Conservation (phyloP, 2,329 filamentous ascomycete species). For the Chaetomium sp. region DNA sequence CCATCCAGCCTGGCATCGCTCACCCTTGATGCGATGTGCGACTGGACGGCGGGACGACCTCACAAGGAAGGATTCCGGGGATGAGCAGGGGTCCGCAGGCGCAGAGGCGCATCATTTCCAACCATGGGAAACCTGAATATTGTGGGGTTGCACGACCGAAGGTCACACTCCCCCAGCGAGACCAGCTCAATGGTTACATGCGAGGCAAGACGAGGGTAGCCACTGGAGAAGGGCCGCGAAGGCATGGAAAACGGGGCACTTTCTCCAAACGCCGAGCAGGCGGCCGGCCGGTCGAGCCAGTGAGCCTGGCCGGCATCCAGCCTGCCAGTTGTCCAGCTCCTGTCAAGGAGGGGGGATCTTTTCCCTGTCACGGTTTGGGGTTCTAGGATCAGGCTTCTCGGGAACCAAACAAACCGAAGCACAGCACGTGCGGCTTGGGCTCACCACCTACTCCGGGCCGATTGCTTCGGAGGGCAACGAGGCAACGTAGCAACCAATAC, state of each 20-base stretch:
- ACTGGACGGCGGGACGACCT: background rate
- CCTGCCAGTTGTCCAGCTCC: too few species aligned
- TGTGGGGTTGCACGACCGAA: conserved; percentile 10
- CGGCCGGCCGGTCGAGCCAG: too few species aligned
- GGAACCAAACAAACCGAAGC: too few species aligned
- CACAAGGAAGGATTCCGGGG: background rate
- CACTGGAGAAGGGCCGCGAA: background rate
- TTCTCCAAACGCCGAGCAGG: background rate
- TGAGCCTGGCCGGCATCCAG: too few species aligned
- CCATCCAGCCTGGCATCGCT: background rate
- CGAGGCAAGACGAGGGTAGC: background rate
- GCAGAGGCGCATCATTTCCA: conserved; percentile 7
- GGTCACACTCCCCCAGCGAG: conserved; percentile 7
- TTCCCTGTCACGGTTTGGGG: too few species aligned
- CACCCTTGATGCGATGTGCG: background rate
- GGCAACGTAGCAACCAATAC: too few species aligned
- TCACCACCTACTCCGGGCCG: too few species aligned
- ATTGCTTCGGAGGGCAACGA: too few species aligned
- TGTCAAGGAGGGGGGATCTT: too few species aligned
- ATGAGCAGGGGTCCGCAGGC: background rate
- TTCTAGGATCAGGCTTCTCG: too few species aligned
- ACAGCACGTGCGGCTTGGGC: too few species aligned
- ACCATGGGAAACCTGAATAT: background rate
- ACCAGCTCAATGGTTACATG: conserved; percentile 6
- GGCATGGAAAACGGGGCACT: background rate